Evolutionary conservation across 192 early-diverging fungal genomes (phyloP), one percentile per base, ranked within the genome.

Genomic region (Podila horticola): DNA sequence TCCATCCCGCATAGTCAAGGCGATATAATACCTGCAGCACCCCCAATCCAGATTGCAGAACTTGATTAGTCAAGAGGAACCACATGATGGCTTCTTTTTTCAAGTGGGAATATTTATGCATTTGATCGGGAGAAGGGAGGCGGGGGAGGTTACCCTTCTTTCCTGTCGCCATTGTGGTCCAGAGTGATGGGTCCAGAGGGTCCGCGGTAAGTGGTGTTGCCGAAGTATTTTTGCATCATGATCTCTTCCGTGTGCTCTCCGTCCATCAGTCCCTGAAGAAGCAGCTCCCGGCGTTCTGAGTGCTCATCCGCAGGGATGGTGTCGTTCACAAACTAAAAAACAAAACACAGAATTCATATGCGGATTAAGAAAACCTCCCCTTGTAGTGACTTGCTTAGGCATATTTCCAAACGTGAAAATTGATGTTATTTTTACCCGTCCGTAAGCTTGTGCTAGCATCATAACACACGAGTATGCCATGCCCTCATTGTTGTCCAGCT

Each of bases 381-480:
- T 36, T 36, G n/a, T 36, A 45, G 11, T 45, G 41, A 45, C 41
- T 45, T 17, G 34, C 1, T 45, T 38, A 0, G 33, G 6, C 15
- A 45, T 3, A 45, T 15, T 15, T 17, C 41, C 13, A 45, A 45
- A 45, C 41, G 1, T 4, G 41, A 17, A 45, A 17, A 17, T 9
- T 9, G 34, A 7, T 10, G 34, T 8, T 36, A 12, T 22, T 6
- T 11, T 55, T 55, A 55, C 52, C 15, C 72, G 36, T 24, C 74
- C 66, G 48, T 85, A 87, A 11, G 84, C 77, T 15, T 79, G 20
- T 8, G 86, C 86, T 64, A 87, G 50, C 58, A 85, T 75, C 77
- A 84, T 83, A 72, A 87, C 84, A 51, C 86, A 87, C 1, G 84
- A 85, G 65, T 87, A 87, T 0, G 84, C 86, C 65, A 87, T 82